These are phyloP conservation scores for Hypholoma sublateritium DNA, from an alignment of 768 basidiomycete genomes.

Conservation along the genomic window DNA sequence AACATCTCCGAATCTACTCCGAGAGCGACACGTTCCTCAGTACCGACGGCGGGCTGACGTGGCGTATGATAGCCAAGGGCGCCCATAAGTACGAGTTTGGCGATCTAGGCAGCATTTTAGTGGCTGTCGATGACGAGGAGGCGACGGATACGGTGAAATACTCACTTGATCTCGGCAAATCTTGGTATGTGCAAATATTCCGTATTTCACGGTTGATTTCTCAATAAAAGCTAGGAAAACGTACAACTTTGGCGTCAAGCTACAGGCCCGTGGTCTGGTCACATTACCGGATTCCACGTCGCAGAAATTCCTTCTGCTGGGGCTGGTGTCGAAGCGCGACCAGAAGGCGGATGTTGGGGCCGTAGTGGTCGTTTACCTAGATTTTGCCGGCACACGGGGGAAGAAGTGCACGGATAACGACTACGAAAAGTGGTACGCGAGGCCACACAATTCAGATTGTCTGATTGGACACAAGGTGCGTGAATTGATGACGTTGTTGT, in stretches of 20 bases:
- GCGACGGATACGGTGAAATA: conserved; percentile 67
- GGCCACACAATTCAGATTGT: conserved; percentile 66
- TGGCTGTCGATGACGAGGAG: conserved; percentile 87
- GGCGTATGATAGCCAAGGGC: conserved; percentile 72
- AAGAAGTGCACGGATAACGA: conserved; percentile 71
- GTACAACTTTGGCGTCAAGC: conserved; percentile 64
- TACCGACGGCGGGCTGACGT: conserved; percentile 83
- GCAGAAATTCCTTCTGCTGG: conserved; percentile 92
- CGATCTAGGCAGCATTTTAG: conserved; percentile 77
- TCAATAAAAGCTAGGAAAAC: conserved; percentile 50
- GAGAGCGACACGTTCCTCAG: conserved; percentile 94
- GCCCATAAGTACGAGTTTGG: conserved; percentile 98
- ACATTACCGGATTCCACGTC: conserved; percentile 95
- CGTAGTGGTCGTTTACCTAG: conserved; percentile 76
- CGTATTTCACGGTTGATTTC: not conserved
- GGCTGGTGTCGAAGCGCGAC: conserved; percentile 66
- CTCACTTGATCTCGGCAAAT: conserved; percentile 78
- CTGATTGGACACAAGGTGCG: conserved; percentile 92
- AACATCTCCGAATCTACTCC: conserved; percentile 65
- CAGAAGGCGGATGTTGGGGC: conserved; percentile 50
- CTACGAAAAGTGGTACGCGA: conserved; percentile 88
- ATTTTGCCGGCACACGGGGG: conserved; percentile 71
- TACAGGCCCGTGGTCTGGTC: conserved; percentile 77
- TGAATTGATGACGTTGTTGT: not conserved
- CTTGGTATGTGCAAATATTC: conserved; percentile 60